A percentile compares a stretch with the other conserved stretches of the same genome.
phyloP scores from a whole-genome alignment of 2,329 filamentous ascomycete species.

The Neonectria hederae region DNA sequence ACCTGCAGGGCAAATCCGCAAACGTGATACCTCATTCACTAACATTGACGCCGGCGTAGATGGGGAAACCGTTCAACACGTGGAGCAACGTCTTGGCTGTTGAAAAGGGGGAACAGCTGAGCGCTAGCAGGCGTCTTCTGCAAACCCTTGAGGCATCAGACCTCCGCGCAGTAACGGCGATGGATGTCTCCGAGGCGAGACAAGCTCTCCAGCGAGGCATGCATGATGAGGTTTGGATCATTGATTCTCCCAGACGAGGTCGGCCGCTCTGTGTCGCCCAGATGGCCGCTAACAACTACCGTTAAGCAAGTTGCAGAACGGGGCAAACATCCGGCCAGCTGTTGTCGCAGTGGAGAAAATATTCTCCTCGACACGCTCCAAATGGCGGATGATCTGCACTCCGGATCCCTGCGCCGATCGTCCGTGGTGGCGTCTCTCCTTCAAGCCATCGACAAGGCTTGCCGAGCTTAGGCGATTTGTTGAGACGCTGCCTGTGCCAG shows the following conservation, averaged over 20 bases:
- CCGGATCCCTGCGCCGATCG: slow-evolving; percentile 42
- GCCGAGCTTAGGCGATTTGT: slow-evolving; percentile 16
- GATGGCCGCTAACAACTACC: slow-evolving; percentile 12
- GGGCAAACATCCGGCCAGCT: slow-evolving; percentile 24
- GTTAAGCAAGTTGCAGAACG: slow-evolving; percentile 6
- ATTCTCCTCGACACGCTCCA: slow-evolving; percentile 30
- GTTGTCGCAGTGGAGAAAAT: slow-evolving; percentile 28
- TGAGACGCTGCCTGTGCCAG: slow-evolving; percentile 17
- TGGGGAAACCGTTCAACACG: slow-evolving; percentile 38
- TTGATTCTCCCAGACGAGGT: slow-evolving; percentile 18
- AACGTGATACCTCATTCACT: slow-evolving; percentile 19
- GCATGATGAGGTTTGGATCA: neutral
- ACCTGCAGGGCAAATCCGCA: slow-evolving; percentile 9
- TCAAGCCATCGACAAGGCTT: slow-evolving; percentile 28
- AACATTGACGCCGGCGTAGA: slow-evolving; percentile 13
- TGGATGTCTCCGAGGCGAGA: slow-evolving; percentile 8
- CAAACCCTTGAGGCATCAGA: slow-evolving; percentile 16
- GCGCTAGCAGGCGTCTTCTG: slow-evolving; percentile 25
- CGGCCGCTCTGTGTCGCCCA: slow-evolving; percentile 18
- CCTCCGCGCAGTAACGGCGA: slow-evolving; percentile 31
- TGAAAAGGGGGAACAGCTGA: slow-evolving; percentile 21
- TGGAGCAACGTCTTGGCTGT: slow-evolving; percentile 36
- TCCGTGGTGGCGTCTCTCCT: slow-evolving; percentile 38
- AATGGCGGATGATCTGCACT: slow-evolving; percentile 40
- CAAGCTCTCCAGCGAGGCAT: neutral